Percentiles rank a stretch among this genome's conserved stretches.
Evolutionary conservation across 2,329 filamentous ascomycete species (phyloP).

Genomic region (Aureobasidium sp.): DNA sequence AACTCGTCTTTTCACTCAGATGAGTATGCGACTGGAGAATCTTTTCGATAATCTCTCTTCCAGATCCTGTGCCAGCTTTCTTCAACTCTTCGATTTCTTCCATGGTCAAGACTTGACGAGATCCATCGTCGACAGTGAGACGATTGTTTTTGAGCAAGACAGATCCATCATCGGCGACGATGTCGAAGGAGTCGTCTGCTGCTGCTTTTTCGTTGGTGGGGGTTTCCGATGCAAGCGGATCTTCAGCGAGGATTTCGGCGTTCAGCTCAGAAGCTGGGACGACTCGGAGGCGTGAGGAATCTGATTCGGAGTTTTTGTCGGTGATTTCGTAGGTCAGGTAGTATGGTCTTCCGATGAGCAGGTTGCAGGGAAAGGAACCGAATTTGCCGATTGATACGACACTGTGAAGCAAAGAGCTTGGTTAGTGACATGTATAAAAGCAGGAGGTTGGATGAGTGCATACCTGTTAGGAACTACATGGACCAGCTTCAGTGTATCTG

Average conservation of each 20-base stretch:
- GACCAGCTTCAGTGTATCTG: conserved; percentile 63
- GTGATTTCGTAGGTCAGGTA: conserved; percentile 92
- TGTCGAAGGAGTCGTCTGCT: conserved; percentile 44
- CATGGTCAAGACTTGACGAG: conserved; percentile 78
- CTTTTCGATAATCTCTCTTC: conserved; percentile 92
- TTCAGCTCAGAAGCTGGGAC: conserved; percentile 87
- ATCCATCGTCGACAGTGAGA: conserved; percentile 67
- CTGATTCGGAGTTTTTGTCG: conserved; percentile 69
- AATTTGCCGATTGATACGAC: conserved; percentile 91
- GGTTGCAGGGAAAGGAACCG: conserved; percentile 88
- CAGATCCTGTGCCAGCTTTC: conserved; percentile 77
- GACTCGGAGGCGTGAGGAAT: conserved; percentile 75
- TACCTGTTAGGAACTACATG: conserved; percentile 71
- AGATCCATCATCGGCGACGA: conserved; percentile 53
- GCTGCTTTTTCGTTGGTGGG: conserved; percentile 20
- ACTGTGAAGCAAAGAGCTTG: conserved; percentile 5
- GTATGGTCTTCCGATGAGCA: conserved; percentile 91
- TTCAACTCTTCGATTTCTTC: conserved; percentile 78
- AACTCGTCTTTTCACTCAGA: conserved; percentile 94
- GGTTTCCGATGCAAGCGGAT: conserved; percentile 42
- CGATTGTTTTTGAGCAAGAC: conserved; percentile 68
- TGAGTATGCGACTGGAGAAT: conserved; percentile 90
- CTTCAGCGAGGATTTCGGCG: conserved; percentile 74
- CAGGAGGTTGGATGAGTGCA: conserved; percentile 37
- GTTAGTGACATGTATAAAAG: neutral